These are phyloP conservation scores for Alternaria novae-zelandiae DNA, from an alignment of 2,329 filamentous ascomycete genomes.

Conservation along the genomic window DNA sequence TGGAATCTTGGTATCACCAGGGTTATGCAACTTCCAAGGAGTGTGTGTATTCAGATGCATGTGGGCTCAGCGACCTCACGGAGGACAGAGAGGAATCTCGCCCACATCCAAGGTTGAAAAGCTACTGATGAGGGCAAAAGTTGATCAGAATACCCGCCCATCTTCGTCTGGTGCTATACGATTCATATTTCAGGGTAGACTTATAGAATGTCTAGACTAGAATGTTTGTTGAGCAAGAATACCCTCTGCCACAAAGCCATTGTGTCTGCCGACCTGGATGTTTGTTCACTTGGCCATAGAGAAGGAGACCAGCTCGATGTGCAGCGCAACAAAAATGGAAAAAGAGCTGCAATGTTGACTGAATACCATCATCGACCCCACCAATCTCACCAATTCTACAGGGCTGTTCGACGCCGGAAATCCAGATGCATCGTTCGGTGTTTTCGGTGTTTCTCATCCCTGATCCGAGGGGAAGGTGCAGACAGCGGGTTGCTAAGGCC, in stretches of 20 bases:
- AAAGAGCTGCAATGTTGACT: not conserved
- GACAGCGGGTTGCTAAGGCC: slow-evolving; percentile 10
- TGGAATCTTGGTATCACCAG: not conserved
- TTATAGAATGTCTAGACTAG: not conserved
- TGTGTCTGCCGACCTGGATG: not conserved
- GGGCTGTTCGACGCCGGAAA: not conserved
- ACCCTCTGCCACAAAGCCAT: not conserved
- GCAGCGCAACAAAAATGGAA: not conserved
- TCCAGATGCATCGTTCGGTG: not conserved
- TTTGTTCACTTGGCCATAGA: not conserved
- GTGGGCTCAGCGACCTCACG: not conserved
- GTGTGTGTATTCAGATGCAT: not conserved
- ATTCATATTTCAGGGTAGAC: not conserved
- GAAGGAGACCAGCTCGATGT: not conserved
- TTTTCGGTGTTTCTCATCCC: slow-evolving; percentile 1
- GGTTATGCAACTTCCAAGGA: not conserved
- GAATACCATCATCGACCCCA: not conserved
- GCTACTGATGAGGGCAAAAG: not conserved
- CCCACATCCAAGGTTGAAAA: not conserved
- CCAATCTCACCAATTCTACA: not conserved
- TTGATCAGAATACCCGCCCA: not conserved
- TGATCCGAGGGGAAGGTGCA: slow-evolving; percentile 3
- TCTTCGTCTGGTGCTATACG: not conserved
- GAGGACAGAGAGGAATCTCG: not conserved
- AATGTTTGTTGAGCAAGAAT: not conserved